These are phyloP conservation scores for Ajuga chamaepitys DNA, from an alignment of 257 asterid species.

Conservation along the genomic window DNA sequence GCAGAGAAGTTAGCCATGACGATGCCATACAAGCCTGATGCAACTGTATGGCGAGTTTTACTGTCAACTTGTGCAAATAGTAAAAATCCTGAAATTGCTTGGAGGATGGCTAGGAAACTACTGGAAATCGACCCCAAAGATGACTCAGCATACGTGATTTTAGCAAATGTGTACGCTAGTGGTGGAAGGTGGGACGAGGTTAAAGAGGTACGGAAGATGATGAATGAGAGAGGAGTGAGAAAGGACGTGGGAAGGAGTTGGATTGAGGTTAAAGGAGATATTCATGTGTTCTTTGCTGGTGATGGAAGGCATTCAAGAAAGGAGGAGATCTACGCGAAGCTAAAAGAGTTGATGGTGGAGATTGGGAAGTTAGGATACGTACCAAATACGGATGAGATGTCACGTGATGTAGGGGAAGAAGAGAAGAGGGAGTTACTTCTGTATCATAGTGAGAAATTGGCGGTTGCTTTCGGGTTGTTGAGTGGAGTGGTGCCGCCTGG, in stretches of 20 bases:
- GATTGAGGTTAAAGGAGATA: constrained; percentile 54
- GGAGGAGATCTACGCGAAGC: constrained; percentile 52
- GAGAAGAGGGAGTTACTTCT: constrained; percentile 48
- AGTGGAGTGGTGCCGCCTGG: constrained; percentile 52
- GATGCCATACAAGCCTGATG: constrained; percentile 73
- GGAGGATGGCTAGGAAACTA: constrained; percentile 53
- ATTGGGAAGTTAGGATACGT: constrained; percentile 62
- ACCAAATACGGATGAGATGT: constrained; percentile 37
- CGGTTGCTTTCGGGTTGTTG: constrained; percentile 64
- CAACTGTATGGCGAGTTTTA: constrained; percentile 69
- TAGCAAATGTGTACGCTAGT: constrained; percentile 50
- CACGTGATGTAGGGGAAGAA: constrained; percentile 41
- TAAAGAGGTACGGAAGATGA: constrained; percentile 47
- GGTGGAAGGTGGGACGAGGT: constrained; percentile 58
- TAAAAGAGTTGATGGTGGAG: constrained; percentile 40
- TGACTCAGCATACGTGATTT: constrained; percentile 75
- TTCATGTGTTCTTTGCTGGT: constrained; percentile 61
- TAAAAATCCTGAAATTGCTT: constrained; percentile 28
- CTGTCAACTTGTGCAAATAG: constrained; percentile 36
- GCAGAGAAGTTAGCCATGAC: constrained; percentile 56
- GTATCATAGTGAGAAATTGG: constrained; percentile 69
- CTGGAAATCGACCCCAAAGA: constrained; percentile 53
- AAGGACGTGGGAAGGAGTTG: constrained; percentile 75
- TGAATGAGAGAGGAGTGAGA: constrained; percentile 52
- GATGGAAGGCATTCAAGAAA: constrained; percentile 48